Evolutionary conservation across 352 stramenopile genomes (phyloP), one percentile per base, ranked within the genome.

Genomic region (Nothophytophthora sp.): DNA sequence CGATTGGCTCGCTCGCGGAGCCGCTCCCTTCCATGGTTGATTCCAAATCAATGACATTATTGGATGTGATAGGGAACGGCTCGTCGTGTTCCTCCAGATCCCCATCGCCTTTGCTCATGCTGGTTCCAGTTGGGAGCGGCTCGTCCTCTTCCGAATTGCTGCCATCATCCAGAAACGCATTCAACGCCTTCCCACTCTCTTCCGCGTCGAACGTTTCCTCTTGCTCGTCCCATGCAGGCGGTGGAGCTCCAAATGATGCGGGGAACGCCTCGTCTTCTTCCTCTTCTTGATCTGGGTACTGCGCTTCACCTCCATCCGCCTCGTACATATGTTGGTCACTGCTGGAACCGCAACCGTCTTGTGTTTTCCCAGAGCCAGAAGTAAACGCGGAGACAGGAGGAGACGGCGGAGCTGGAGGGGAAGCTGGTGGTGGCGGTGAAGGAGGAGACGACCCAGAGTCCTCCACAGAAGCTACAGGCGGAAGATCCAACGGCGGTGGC

Each of bases 211-310:
- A 93, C 7, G 44, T 44, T 2, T 63, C 41, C 1, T 58, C 28
- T 7, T 63, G 35, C 29, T 67, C 55, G 7, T 63, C 39, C 46
- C 63, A 73, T 43, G 50, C 57, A n/a, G 56, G 45, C 5, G 67
- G 60, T n/a, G 61, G 44, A 2, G 46, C 45, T 2, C 63, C 65
- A 50, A 81, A 89, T 7, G 75, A 72, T 25, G 50, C 51, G 30
- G 81, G 81, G 45, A 92, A 90, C 19, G 73, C 79, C 60, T 92
- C 81, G 27, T 92, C 79, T 68, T 91, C 78, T 55, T 90, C 79
- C n/a, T 81, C 72, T 32, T 73, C 73, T 44, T 78, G 74, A 50
- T 82, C 66, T n/a, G 32, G 37, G 15, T 59, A 39, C 28, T 51
- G 38, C 27, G 27, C 20, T 44, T 18, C 20, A 20, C 50, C 40